Conservation (phyloP, 345 rosid genomes). For the Stellera chamaejasme region DNA sequence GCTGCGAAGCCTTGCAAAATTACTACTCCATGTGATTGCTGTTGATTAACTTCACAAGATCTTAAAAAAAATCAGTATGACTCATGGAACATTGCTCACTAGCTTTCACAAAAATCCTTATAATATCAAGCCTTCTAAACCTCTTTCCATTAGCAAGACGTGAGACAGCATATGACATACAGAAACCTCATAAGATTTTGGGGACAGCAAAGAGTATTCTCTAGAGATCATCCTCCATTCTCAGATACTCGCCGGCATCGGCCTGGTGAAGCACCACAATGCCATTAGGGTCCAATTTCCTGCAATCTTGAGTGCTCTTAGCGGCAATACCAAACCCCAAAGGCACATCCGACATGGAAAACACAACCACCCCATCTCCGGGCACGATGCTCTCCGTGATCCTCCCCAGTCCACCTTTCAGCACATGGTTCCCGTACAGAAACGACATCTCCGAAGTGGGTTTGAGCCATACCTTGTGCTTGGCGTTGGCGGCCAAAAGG, state of each 20-base stretch:
- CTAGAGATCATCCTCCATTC: conserved; percentile 89
- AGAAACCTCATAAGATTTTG: background rate
- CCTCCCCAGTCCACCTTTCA: conserved; percentile 87
- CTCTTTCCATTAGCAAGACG: too few species aligned
- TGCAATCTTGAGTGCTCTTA: conserved; percentile 74
- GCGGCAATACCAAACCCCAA: conserved; percentile 82
- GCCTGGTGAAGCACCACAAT: conserved; percentile 79
- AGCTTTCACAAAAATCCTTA: background rate
- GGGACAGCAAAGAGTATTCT: background rate
- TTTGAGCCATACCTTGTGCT: conserved; percentile 91
- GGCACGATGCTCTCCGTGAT: conserved; percentile 69
- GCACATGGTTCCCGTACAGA: conserved; percentile 80
- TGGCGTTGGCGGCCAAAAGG: conserved; percentile 65
- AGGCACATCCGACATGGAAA: conserved; percentile 82
- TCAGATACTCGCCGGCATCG: conserved; percentile 85
- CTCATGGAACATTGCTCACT: too few species aligned
- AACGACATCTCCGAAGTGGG: conserved; percentile 96
- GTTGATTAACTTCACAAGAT: too few species aligned
- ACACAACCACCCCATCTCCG: conserved; percentile 85
- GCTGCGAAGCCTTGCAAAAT: too few species aligned
- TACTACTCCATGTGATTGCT: too few species aligned
- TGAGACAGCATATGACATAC: background rate
- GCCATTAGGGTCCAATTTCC: conserved; percentile 83
- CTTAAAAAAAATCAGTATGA: too few species aligned
- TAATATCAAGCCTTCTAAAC: background rate